A percentile compares a stretch with the other conserved stretches of the same genome.
Evolutionary conservation across 345 rosid species (phyloP).

Genomic region (Erucastrum elatum): DNA sequence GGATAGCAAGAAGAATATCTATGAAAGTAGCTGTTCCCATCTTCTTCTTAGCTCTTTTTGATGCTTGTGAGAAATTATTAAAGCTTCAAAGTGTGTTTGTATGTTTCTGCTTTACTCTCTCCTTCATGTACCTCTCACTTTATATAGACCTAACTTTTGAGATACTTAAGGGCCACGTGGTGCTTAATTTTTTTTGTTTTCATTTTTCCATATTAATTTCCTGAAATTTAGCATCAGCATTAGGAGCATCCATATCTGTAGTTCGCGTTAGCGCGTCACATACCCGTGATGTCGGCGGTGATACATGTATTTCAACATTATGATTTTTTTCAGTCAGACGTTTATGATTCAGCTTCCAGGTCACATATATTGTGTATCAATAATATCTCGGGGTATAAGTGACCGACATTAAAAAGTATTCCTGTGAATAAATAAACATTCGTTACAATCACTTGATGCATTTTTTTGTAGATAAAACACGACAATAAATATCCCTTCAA

Average conservation of each 20-base stretch:
- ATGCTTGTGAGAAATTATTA: background rate
- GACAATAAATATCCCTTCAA: background rate
- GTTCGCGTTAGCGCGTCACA: conserved; percentile 13
- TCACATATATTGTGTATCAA: background rate
- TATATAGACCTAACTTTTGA: conserved; percentile 31
- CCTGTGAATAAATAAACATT: too few relatives aligned
- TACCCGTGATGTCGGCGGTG: background rate
- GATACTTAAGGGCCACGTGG: conserved; percentile 37
- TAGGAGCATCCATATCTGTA: conserved; percentile 3
- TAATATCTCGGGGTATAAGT: background rate
- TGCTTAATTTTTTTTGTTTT: background rate
- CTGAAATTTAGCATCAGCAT: background rate
- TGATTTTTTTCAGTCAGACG: background rate
- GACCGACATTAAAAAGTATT: background rate
- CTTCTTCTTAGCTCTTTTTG: background rate
- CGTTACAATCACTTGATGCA: background rate
- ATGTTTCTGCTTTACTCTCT: conserved; percentile 11
- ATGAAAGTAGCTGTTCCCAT: conserved; percentile 63
- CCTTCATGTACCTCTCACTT: background rate
- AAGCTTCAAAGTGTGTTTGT: conserved; percentile 9
- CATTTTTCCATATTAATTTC: background rate
- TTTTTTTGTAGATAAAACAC: background rate
- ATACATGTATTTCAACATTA: conserved; percentile 3
- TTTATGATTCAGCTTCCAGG: background rate
- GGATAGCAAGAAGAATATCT: conserved; percentile 70